A percentile compares a stretch with the other conserved stretches of the same genome.
phyloP scores from a whole-genome alignment of 2,329 filamentous ascomycete genomes.

The Didymella glomerata region DNA sequence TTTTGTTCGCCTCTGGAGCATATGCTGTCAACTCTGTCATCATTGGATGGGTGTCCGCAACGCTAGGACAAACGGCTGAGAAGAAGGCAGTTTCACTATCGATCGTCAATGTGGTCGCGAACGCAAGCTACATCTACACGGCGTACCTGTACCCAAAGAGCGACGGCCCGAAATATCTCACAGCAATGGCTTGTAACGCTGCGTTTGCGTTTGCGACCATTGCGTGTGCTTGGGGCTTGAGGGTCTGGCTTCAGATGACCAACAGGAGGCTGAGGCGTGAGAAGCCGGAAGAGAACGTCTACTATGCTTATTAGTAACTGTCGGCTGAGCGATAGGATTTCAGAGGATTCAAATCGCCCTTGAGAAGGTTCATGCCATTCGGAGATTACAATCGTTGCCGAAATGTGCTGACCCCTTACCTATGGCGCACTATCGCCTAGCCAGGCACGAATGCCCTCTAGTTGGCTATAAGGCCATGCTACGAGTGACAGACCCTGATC shows the following conservation, averaged over 20 bases:
- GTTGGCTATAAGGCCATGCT: no score
- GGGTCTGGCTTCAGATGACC: conserved; percentile 26
- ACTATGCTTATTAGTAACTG: conserved; percentile 25
- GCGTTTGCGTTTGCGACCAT: conserved; percentile 27
- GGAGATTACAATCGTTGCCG: not conserved
- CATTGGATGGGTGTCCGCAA: no score
- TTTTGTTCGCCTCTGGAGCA: no score
- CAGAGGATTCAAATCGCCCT: not conserved
- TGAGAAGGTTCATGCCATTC: not conserved
- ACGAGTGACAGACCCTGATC: no score
- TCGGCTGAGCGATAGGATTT: not conserved
- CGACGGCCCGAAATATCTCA: not conserved
- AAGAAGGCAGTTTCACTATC: no score
- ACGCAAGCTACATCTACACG: not conserved
- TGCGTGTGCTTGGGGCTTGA: conserved; percentile 28
- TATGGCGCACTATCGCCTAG: no score
- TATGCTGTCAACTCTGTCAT: no score
- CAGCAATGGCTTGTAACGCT: not conserved
- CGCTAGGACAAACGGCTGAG: no score
- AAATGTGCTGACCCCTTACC: no score
- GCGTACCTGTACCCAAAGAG: not conserved
- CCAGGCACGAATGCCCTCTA: no score
- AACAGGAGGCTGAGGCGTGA: conserved; percentile 26
- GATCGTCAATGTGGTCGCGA: not conserved
- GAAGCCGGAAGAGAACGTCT: conserved; percentile 23